phyloP scores from a whole-genome alignment of 768 basidiomycete genomes.

The Hygrocybe coccinea region DNA sequence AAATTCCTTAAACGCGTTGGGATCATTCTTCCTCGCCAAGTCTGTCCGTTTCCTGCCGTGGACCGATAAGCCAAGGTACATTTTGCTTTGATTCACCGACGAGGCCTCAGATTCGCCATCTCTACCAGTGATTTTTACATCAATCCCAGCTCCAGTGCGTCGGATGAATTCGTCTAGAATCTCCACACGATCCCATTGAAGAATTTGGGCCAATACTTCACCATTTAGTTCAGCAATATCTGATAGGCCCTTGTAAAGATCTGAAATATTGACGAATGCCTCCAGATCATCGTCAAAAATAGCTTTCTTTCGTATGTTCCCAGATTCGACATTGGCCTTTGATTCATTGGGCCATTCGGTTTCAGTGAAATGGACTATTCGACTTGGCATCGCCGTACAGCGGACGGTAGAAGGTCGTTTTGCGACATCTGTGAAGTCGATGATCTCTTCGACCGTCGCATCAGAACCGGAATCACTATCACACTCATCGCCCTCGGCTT shows the following conservation, averaged over 20 bases:
- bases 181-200: slow-evolving; percentile 39
- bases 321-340: neutral
- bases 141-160: slow-evolving; percentile 42
- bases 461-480: slow-evolving; percentile 35
- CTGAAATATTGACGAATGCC: slow-evolving; percentile 44
- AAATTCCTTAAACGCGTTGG: slow-evolving; percentile 30
- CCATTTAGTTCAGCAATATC: slow-evolving; percentile 23
- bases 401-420: slow-evolving; percentile 43
- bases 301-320: slow-evolving; percentile 31
- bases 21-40: slow-evolving; percentile 47
- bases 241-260: slow-evolving; percentile 39
- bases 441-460: slow-evolving; percentile 32
- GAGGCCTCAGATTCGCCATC: slow-evolving; percentile 23
- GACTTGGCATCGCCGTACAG: slow-evolving; percentile 34
- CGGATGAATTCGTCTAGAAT: slow-evolving; percentile 57
- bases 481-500: slow-evolving; percentile 37
- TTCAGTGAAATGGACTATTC: slow-evolving; percentile 28
- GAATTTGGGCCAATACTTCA: slow-evolving; percentile 22
- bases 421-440: slow-evolving; percentile 52
- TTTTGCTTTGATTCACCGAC: slow-evolving; percentile 36
- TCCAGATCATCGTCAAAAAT: slow-evolving; percentile 46
- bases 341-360: slow-evolving; percentile 4
- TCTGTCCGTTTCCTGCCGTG: slow-evolving; percentile 61
- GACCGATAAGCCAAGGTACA: slow-evolving; percentile 57
- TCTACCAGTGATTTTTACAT: slow-evolving; percentile 24